phyloP scores from a whole-genome alignment of 257 asterid genomes.

The Pogostemon cablin region DNA sequence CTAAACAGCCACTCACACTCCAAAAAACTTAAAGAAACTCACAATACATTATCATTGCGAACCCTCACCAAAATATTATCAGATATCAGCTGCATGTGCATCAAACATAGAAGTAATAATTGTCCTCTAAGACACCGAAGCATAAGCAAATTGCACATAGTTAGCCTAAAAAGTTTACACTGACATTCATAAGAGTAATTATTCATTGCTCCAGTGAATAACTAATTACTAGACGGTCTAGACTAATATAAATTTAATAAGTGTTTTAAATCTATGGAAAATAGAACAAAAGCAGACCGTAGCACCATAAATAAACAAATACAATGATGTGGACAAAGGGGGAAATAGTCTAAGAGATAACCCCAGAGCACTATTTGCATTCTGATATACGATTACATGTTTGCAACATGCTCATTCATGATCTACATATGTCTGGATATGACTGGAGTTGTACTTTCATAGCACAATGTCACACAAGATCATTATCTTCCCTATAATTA shows the following conservation, averaged over 20 bases:
- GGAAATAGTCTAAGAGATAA: neutral
- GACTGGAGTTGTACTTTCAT: neutral
- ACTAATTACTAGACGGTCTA: neutral
- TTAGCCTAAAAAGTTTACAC: neutral
- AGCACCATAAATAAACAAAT: neutral
- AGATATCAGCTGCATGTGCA: constrained; percentile 24
- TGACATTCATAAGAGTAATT: neutral
- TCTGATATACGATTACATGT: neutral
- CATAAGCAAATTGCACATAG: neutral
- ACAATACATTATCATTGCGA: constrained; percentile 12
- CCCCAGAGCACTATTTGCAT: neutral
- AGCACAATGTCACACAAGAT: neutral
- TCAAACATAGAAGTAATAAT: constrained; percentile 15
- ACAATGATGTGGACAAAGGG: neutral
- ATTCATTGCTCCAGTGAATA: constrained; percentile 14
- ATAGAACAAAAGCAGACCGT: neutral
- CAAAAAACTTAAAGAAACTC: neutral
- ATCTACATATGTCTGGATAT: constrained; percentile 5
- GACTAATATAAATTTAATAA: too few species aligned
- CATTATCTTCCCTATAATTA: constrained; percentile 15
- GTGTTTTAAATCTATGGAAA: too few species aligned
- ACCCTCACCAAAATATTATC: neutral
- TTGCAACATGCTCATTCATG: neutral
- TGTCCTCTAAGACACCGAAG: neutral
- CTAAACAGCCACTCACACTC: constrained; percentile 1